Conservation (phyloP, 2,329 filamentous ascomycete genomes). For the Boeremia exigua region DNA sequence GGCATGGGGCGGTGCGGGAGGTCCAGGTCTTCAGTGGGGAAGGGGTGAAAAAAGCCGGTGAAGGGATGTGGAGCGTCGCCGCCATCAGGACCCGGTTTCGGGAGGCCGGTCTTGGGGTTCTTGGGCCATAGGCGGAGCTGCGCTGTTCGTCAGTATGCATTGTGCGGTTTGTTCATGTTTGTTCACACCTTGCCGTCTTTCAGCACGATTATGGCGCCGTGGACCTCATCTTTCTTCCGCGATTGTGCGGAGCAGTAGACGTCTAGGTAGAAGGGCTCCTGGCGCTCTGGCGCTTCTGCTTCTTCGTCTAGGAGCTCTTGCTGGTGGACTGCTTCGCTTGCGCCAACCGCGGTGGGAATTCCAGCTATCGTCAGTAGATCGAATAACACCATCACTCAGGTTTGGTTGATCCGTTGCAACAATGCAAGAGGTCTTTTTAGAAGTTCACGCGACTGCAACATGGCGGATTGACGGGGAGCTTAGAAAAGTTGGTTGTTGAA, state of each 20-base stretch:
- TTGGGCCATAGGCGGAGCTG: constrained; percentile 48
- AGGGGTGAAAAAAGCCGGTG: constrained; percentile 58
- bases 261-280: constrained; percentile 59
- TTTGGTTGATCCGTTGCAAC: neutral
- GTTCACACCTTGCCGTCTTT: constrained; percentile 52
- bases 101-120: constrained; percentile 39
- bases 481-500: constrained; percentile 22
- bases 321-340: constrained; percentile 58
- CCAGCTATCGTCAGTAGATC: constrained; percentile 48
- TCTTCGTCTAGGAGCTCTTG: constrained; percentile 57
- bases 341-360: constrained; percentile 56
- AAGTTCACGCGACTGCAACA: neutral
- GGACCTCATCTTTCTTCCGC: constrained; percentile 47
- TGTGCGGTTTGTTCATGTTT: neutral
- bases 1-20: constrained; percentile 44
- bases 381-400: constrained; percentile 24
- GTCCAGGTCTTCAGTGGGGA: constrained; percentile 54
- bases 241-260: constrained; percentile 51
- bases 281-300: constrained; percentile 54
- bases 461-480: constrained; percentile 6
- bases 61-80: constrained; percentile 53
- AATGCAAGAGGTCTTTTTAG: neutral
- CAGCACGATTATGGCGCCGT: constrained; percentile 53
- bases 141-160: neutral
- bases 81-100: constrained; percentile 26